phyloP scores from a whole-genome alignment of 2,329 filamentous ascomycete genomes.

The Claviceps sorghi region DNA sequence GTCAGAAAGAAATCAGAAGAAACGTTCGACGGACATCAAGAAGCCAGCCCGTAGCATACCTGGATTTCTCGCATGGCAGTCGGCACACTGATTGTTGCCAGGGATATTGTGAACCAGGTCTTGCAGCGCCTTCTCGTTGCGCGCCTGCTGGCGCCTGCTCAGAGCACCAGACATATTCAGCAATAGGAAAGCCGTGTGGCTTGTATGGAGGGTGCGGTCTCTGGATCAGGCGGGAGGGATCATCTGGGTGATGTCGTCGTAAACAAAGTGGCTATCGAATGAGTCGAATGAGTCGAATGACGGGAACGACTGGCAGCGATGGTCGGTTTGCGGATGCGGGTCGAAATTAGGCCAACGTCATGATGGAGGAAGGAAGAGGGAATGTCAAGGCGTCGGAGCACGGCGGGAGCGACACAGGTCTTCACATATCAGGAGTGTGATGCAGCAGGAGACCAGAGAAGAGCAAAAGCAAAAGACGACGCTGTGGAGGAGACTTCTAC shows the following conservation, averaged over 20 bases:
- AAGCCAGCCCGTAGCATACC: constrained; percentile 36
- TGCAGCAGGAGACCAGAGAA: not conserved
- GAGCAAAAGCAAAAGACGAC: not conserved
- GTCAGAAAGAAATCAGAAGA: constrained; percentile 15
- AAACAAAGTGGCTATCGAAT: not conserved
- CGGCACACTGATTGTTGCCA: constrained; percentile 87
- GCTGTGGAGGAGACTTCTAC: not conserved
- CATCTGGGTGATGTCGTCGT: not conserved
- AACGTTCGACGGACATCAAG: not conserved
- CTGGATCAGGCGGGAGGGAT: not conserved
- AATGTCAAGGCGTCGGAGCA: not conserved
- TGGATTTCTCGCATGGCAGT: constrained; percentile 85
- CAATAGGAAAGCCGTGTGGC: not conserved
- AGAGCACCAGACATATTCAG: constrained; percentile 53
- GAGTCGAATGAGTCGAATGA: not conserved
- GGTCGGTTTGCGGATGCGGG: not conserved
- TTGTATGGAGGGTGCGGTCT: not conserved
- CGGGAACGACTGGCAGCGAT: not conserved
- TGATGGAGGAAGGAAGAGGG: not conserved
- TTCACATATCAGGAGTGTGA: not conserved
- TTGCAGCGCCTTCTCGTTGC: constrained; percentile 84
- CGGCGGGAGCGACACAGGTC: not conserved
- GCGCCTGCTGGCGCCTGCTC: constrained; percentile 94
- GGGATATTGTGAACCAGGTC: constrained; percentile 71
- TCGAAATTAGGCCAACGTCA: not conserved